Evolutionary conservation across 352 stramenopile species (phyloP), one percentile per base, ranked within the genome.

Genomic region (Pythium coloratum): DNA sequence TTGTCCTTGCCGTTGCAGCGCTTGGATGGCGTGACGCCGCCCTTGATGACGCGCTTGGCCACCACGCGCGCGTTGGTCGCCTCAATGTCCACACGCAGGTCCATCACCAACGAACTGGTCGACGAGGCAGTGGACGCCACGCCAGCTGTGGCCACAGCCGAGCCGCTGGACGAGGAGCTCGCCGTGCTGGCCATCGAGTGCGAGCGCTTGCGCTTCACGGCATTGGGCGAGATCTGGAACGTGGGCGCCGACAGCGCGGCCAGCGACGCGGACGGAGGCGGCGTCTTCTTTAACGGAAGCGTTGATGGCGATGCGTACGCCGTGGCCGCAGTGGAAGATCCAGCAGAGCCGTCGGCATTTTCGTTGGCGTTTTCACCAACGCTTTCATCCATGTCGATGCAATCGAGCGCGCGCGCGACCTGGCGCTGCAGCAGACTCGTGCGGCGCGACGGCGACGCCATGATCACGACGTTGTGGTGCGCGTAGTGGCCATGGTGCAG

Each of bases 121-220:
- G 57, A 55, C 13, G 28, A 12, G 8, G 38, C 36, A 4, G 38
- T 50, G 33, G 44, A 51, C n/a, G 44, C 44, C 44, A 51, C 44
- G 44, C 44, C 44, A 26, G 38, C 34, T 24, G 30, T 38, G 20
- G 28, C 42, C 77, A 85, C 72, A 72, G 36, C 73, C 20, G 58
- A 30, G 24, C 34, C 26, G 32, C 30, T 58, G 32, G 53, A 42
- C 4, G 36, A 49, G 34, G 59, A 59, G 34, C 76, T 54, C 8
- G 55, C 59, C 28, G n/a, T 50, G 55, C 30, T 57, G 51, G 78
- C 69, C 33, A 81, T 77, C 61, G 72, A 86, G 50, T 77, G 79
- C 60, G 82, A 75, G 18, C 82, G 80, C 70, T 91, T 91, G 59
- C 82, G 82, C 74, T 88, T 89, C 34, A 77, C 63, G 14, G 72